These are phyloP conservation scores for Neonectria coccinea DNA, from an alignment of 2,329 filamentous ascomycete genomes.

Conservation along the genomic window DNA sequence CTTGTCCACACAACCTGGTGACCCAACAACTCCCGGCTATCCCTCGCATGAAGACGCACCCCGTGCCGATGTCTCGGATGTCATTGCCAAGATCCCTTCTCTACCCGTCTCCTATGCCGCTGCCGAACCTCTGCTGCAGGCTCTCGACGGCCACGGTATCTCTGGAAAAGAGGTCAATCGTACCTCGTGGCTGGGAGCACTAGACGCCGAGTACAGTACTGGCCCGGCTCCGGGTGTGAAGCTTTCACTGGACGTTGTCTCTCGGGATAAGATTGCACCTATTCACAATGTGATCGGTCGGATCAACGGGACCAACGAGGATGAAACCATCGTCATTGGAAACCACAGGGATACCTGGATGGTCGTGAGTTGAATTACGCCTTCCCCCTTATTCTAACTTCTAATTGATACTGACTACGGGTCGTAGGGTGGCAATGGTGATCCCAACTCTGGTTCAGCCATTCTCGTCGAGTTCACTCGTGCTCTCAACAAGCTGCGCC, in stretches of 20 bases:
- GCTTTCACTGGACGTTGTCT: slow-evolving; percentile 74
- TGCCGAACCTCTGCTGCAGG: slow-evolving; percentile 79
- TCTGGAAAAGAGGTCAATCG: slow-evolving; percentile 74
- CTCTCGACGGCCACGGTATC: slow-evolving; percentile 80
- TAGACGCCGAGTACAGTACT: slow-evolving; percentile 57
- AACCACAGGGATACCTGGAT: slow-evolving; percentile 76
- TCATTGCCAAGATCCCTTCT: slow-evolving; percentile 81
- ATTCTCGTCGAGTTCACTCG: slow-evolving; percentile 80
- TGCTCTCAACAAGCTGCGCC: slow-evolving; percentile 75
- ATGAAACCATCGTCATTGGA: slow-evolving; percentile 79
- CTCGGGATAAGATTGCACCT: slow-evolving; percentile 76
- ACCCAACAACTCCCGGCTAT: slow-evolving; percentile 87
- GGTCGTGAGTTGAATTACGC: slow-evolving; percentile 35
- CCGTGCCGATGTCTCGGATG: slow-evolving; percentile 69
- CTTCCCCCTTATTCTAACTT: background rate
- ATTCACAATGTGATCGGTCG: slow-evolving; percentile 84
- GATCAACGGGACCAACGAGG: slow-evolving; percentile 80
- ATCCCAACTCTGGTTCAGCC: slow-evolving; percentile 85
- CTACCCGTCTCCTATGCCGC: slow-evolving; percentile 84
- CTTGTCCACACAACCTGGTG: slow-evolving; percentile 68
- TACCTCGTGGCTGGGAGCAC: slow-evolving; percentile 67
- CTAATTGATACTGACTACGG: background rate
- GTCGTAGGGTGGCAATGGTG: slow-evolving; percentile 76
- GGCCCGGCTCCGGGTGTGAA: slow-evolving; percentile 66
- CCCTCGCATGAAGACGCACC: slow-evolving; percentile 79